Evolutionary conservation across 2,329 filamentous ascomycete genomes (phyloP).

Genomic region (Aspergillus ibericus): DNA sequence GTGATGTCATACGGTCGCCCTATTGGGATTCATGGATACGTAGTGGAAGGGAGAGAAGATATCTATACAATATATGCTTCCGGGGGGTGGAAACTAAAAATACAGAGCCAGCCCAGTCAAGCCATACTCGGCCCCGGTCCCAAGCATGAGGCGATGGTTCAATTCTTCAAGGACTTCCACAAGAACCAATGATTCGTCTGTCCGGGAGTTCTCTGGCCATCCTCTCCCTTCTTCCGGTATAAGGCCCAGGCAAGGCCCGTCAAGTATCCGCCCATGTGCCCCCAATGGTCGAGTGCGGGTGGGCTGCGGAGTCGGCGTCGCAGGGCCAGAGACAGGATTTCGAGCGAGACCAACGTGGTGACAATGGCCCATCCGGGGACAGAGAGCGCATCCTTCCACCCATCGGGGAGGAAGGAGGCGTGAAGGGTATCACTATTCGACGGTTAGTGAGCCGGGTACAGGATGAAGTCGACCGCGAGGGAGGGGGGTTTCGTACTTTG

Average conservation of each 20-base stretch:
- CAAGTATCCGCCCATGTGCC: constrained; percentile 45
- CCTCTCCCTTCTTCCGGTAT: constrained; percentile 15
- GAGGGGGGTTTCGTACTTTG: constrained; percentile 37
- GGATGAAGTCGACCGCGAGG: too few relatives aligned
- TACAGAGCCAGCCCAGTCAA: background rate
- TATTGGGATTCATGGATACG: too few relatives aligned
- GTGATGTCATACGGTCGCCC: too few relatives aligned
- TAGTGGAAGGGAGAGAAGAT: too few relatives aligned
- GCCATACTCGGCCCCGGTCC: too few relatives aligned
- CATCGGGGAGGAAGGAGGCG: constrained; percentile 42
- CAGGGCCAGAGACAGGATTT: constrained; percentile 35
- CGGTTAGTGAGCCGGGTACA: too few relatives aligned
- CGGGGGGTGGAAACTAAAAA: background rate
- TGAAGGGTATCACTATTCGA: constrained; percentile 41
- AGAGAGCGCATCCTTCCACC: constrained; percentile 42
- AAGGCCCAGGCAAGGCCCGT: constrained; percentile 31
- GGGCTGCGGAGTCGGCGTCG: constrained; percentile 32
- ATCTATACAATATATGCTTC: too few relatives aligned
- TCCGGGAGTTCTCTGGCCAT: too few relatives aligned
- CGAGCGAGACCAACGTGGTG: constrained; percentile 36
- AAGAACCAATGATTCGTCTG: background rate
- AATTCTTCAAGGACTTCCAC: background rate
- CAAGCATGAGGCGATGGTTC: too few relatives aligned
- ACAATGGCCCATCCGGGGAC: constrained; percentile 44
- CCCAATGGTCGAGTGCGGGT: constrained; percentile 40